Conservation (phyloP, 2,329 filamentous ascomycete species). For the Colletotrichum sojae region DNA sequence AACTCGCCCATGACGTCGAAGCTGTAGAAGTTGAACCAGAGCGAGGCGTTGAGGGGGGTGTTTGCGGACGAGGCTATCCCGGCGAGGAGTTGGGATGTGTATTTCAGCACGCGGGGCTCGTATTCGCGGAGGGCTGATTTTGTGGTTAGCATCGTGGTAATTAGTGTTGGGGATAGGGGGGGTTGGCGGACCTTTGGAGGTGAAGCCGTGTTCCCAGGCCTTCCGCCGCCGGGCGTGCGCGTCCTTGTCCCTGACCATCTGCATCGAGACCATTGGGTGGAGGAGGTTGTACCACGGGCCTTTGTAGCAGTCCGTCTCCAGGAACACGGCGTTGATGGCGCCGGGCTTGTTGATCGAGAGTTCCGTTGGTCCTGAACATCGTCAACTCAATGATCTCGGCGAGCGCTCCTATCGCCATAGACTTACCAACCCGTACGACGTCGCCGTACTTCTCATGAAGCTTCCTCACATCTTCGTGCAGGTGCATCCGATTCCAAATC, state of each 20-base stretch:
- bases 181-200: slow-evolving; percentile 43
- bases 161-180: rapidly evolving
- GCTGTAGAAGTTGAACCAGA: slow-evolving; percentile 52
- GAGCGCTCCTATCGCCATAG: neutral
- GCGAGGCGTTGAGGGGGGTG: slow-evolving; percentile 45
- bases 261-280: slow-evolving; percentile 47
- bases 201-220: slow-evolving; percentile 52
- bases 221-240: slow-evolving; percentile 50
- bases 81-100: slow-evolving; percentile 44
- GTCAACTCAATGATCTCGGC: neutral
- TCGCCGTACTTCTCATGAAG: slow-evolving; percentile 49
- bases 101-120: slow-evolving; percentile 46
- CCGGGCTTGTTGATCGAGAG: slow-evolving; percentile 49
- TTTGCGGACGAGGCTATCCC: slow-evolving; percentile 38
- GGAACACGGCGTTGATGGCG: slow-evolving; percentile 46
- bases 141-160: neutral
- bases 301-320: slow-evolving; percentile 48
- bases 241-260: slow-evolving; percentile 48
- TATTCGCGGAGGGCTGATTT: slow-evolving; percentile 44
- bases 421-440: slow-evolving; percentile 47
- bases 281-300: slow-evolving; percentile 52
- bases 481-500: slow-evolving; percentile 42
- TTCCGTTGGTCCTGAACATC: slow-evolving; percentile 47
- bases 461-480: slow-evolving; percentile 45
- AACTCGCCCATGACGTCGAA: slow-evolving; percentile 59